phyloP scores from a whole-genome alignment of 2,329 filamentous ascomycete genomes.

The Aspergillus japonicus region DNA sequence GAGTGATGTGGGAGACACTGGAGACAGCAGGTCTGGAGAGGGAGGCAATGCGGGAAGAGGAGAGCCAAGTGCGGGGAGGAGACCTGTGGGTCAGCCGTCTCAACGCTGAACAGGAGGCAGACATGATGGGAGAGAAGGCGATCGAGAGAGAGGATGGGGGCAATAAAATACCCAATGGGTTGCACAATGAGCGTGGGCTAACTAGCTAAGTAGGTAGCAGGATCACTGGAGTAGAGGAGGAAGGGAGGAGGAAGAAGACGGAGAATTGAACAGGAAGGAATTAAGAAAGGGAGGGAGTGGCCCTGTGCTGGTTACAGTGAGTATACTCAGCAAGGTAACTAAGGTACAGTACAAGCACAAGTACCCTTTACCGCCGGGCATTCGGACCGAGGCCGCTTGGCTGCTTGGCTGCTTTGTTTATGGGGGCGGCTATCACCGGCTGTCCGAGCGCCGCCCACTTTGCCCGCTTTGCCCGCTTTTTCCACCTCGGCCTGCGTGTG shows the following conservation, averaged over 20 bases:
- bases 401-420: neutral
- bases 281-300: neutral
- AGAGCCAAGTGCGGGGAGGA: conserved; percentile 41
- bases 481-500: neutral
- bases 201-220: neutral
- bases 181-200: neutral
- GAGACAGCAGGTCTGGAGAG: conserved; percentile 34
- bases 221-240: neutral
- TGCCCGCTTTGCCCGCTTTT: no score
- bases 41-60: conserved; percentile 45
- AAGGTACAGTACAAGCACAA: neutral
- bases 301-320: neutral
- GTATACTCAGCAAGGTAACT: neutral
- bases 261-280: conserved; percentile 3
- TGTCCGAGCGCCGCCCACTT: neutral
- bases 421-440: conserved; percentile 10
- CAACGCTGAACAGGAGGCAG: conserved; percentile 41
- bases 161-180: neutral
- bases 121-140: conserved; percentile 30
- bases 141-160: neutral
- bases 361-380: conserved; percentile 3
- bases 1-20: conserved; percentile 21
- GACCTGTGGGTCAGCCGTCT: conserved; percentile 43
- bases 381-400: conserved; percentile 12
- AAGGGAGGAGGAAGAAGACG: neutral